A percentile compares a stretch with the other conserved stretches of the same genome.
These are phyloP conservation scores for Cupressus sempervirens DNA, from an alignment of 75 land plant species.

Conservation along the genomic window DNA sequence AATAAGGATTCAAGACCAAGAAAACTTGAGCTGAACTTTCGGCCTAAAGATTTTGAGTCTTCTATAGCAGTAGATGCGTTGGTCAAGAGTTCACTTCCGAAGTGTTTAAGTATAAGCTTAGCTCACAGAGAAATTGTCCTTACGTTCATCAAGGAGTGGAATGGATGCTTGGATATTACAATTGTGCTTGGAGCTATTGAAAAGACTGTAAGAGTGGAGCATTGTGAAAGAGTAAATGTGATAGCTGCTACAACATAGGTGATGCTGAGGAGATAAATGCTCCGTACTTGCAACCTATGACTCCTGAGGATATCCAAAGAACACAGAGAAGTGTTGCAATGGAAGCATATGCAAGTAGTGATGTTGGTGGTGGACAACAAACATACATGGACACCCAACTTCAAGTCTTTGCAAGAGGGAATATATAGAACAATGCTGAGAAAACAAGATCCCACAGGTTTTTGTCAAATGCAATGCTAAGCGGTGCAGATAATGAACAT, in stretches of 20 bases:
- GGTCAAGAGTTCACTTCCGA: slow-evolving; percentile 12
- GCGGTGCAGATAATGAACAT: background rate
- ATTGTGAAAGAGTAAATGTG: too few species aligned
- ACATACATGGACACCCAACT: background rate
- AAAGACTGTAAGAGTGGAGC: too few species aligned
- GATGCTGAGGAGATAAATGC: background rate
- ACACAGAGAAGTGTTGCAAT: background rate
- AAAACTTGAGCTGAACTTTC: slow-evolving; percentile 70
- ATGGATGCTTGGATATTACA: too few species aligned
- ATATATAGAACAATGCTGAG: background rate
- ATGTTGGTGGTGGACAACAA: background rate
- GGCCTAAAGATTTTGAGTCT: slow-evolving; percentile 71
- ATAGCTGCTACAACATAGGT: too few species aligned
- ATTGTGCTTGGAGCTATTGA: too few species aligned
- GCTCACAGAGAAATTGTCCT: slow-evolving; percentile 19
- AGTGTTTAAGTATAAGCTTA: slow-evolving; percentile 30
- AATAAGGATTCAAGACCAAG: slow-evolving; percentile 53
- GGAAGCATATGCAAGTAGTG: background rate
- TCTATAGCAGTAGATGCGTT: background rate
- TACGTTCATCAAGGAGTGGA: slow-evolving; percentile 69
- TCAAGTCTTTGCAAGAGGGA: background rate
- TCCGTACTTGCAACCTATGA: background rate
- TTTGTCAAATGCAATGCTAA: background rate
- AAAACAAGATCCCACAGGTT: slow-evolving; percentile 7
- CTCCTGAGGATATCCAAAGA: slow-evolving; percentile 4